Base-by-base conservation (phyloP, 106 monocot species). In the Dendrobium catenatum region DNA sequence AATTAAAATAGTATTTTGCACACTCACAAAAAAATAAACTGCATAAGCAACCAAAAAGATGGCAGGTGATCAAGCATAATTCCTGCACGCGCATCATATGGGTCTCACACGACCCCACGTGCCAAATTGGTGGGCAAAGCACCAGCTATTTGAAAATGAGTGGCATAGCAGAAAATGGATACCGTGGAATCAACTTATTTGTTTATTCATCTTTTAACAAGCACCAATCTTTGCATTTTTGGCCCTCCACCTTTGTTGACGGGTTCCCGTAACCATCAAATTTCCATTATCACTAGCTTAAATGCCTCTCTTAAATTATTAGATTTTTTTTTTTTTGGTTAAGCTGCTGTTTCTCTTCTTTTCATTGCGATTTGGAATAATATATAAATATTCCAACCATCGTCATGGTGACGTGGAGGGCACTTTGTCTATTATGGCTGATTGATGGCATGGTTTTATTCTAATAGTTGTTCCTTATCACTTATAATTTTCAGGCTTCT, bases 331-430 rank as follows among this genome's bases (percentile, higher is more conserved):
- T 56, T 1, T 56, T 18, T 17, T 11, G 56, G 19, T 11, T 1
- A 22, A 61, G n/a, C 61, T 61, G 0, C 6, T 5, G 6, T 61
- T 61, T 61, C 61, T 6, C 20, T 61, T 61, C 22, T 61, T 61
- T 61, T 61, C 22, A 22, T 61, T 61, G 61, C n/a, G 61, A 61
- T 61, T 61, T 61, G 24, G 61, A 61, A 61, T 61, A 61, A n/a
- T n/a, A 61, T 56, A 56, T 7, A 46, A 46, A 46, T 61, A 61
- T 61, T 22, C 61, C 19, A 20, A 37, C 2, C 22, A 61, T 8
- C 61, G 20, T 61, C 5, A 61, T 61, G 61, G 4, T 61, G 61
- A 61, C 10, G 19, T 4, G 61, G 61, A 61, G 19, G 20, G 61
- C 61, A 61, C 19, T 51, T 61, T 61, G 61, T 20, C 1, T 22